Evolutionary conservation across 495 filamentous ascomycete species (phyloP), one percentile per base, ranked within the genome.

Genomic region (Podospora australis): DNA sequence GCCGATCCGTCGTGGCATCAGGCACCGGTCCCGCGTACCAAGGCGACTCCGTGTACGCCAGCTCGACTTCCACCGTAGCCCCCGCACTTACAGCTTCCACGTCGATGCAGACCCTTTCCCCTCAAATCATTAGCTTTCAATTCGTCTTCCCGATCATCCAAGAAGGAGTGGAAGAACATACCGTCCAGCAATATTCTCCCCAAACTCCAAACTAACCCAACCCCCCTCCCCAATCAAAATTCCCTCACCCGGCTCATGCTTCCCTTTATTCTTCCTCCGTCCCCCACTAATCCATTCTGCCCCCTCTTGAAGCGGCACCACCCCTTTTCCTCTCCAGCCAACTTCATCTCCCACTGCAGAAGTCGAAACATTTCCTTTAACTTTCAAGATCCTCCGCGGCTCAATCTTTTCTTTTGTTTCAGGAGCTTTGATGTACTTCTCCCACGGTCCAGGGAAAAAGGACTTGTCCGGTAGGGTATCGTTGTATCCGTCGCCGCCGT

Each of bases 111-210:
- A 56, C 47, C 22, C 56, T 59, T 21, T 2, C 13, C 10, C 6
- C 16, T 28, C 3, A 16, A 32, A n/a, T n/a, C n/a, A n/a, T n/a
- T n/a, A n/a, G n/a, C n/a, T n/a, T n/a, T n/a, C n/a, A n/a, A n/a
- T n/a, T n/a, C n/a, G n/a, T n/a, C n/a, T n/a, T n/a, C n/a, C n/a
- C n/a, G 34, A 39, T 49, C 26, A 52, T 42, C 23, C 23, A 40
- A n/a, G n/a, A 30, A 35, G 4, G 34, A 20, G 34, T n/a, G 11
- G 4, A 52, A 35, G 16, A 22, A 43, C 63, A 19, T 50, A 70
- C 66, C 62, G 47, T 19, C 69, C 67, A 30, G 53, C 59, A 50
- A 66, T 63, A 38, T 71, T 70, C 55, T 71, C 57, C 17, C 38
- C 52, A 53, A 71, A 71, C 42, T 65, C 64, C 44, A 63, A 59